phyloP scores from a whole-genome alignment of 2,329 filamentous ascomycete species.

The Cytospora piceae region DNA sequence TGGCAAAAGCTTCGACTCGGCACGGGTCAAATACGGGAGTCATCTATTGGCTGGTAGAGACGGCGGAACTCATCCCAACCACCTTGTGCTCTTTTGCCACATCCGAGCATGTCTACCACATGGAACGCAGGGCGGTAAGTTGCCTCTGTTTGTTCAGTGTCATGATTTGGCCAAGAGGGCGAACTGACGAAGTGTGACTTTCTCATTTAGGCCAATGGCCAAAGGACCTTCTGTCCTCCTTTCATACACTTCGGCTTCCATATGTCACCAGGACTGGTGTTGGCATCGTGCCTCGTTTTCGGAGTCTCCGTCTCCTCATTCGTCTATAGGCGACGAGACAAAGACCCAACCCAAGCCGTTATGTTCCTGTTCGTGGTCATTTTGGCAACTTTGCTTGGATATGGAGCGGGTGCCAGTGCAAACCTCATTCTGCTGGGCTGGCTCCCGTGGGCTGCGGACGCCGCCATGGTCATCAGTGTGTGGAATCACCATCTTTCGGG shows the following conservation, averaged over 20 bases:
- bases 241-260: neutral
- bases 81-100: neutral
- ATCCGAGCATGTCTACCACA: neutral
- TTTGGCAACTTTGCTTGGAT: neutral
- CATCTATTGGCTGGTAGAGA: neutral
- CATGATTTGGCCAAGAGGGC: no score
- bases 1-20: neutral
- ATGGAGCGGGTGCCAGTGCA: neutral
- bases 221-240: neutral
- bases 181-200: neutral
- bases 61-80: neutral
- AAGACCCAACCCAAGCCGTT: neutral
- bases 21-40: neutral
- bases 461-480: neutral
- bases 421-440: neutral
- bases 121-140: neutral
- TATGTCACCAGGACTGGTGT: neutral
- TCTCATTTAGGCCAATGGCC: neutral
- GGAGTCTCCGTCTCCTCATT: slow-evolving; percentile 3
- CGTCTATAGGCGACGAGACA: neutral
- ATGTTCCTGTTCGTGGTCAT: neutral
- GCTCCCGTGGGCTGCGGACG: slow-evolving; percentile 1
- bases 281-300: neutral
- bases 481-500: neutral
- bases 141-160: no score